Evolutionary conservation across 441 rosid genomes (phyloP).

Genomic region (Erodium trifolium): DNA sequence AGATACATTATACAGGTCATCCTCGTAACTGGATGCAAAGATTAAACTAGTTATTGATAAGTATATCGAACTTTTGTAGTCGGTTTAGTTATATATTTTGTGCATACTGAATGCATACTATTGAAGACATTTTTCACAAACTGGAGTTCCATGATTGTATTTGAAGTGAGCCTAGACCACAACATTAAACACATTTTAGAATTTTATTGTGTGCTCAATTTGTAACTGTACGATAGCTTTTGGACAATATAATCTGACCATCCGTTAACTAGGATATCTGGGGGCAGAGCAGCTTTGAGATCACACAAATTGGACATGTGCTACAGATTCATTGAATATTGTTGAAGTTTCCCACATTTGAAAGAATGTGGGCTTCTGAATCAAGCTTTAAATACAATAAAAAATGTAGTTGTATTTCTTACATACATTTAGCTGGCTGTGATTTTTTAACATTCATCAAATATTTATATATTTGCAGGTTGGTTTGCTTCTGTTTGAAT

Average conservation of each 20-base stretch:
- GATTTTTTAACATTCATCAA: background rate
- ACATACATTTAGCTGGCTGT: background rate
- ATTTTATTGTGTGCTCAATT: background rate
- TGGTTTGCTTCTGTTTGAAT: conserved; percentile 63
- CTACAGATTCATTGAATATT: background rate
- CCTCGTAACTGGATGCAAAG: background rate
- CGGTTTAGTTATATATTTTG: background rate
- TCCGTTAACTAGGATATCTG: too few species aligned
- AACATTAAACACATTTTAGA: background rate
- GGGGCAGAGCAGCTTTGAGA: background rate
- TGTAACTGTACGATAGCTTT: background rate
- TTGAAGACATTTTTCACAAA: background rate
- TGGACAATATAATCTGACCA: background rate
- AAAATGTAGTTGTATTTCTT: background rate
- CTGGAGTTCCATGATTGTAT: background rate
- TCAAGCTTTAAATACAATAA: background rate
- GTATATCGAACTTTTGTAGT: background rate
- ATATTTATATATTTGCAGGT: conserved; percentile 29
- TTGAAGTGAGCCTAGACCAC: background rate
- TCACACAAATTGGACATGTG: background rate
- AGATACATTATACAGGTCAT: background rate
- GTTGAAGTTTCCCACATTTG: too few species aligned
- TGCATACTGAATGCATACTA: background rate
- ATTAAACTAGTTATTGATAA: background rate
- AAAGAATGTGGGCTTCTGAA: too few species aligned